Evolutionary conservation across 78 protist species (phyloP), one percentile per base, ranked within the genome.

Genomic region (Bodo saltans): DNA sequence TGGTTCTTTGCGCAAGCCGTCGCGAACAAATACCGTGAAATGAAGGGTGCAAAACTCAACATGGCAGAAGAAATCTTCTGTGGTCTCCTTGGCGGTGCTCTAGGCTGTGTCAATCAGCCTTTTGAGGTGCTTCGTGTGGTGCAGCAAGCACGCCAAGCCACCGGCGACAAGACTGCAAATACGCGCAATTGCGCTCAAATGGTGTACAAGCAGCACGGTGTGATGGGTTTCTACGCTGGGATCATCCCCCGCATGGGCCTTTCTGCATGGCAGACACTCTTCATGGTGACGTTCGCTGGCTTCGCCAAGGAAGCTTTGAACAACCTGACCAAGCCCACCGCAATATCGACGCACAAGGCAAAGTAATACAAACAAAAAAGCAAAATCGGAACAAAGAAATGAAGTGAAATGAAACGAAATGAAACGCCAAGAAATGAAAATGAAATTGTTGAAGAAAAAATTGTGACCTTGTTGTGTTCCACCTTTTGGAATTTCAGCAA

Each of bases 81-180:
- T 4, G 85, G 85, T 29, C 27, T 82, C 37, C 3, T 68, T 60
- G 85, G 85, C 47, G 85, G 85, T 21, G 0, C 2, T 0, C 85
- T 82, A 28, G 30, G 78, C 32, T 82, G 76, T 42, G 37, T 70
- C 72, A 82, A 82, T 38, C 85, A 82, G 39, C 85, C 85, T 11
- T 82, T 82, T 32, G 85, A 82, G 25, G 85, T 82, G 23, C 69
- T 72, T 28, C 42, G 85, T 12, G 41, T 82, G 33, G 76, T 53
- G 71, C 29, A n/a, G 85, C 85, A 82, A 37, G 47, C 85, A 32
- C 47, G 78, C 53, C 78, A 52, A 17, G 33, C 72, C 42, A 1
- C 2, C 34, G 85, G 85, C 37, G 85, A 69, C 42, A 3, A 1
- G 42, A 0, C 1, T 4, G 34, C 39, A 12, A 27, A 28, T 27